Conservation (phyloP, 495 filamentous ascomycete genomes). For the Aspergillus egyptiacus region DNA sequence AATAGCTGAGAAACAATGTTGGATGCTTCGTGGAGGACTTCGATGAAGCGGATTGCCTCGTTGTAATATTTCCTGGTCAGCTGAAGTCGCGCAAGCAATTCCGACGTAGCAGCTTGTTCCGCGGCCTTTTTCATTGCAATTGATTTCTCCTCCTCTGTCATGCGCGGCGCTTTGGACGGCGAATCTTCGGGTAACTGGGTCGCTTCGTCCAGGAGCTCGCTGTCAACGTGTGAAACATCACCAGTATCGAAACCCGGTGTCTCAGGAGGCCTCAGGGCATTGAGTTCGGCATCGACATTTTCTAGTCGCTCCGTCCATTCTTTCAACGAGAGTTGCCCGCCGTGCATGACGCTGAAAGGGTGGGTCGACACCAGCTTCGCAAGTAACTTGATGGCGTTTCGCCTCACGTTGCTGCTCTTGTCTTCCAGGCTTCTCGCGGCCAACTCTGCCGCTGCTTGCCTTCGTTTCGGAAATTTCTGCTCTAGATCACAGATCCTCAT, state of each 20-base stretch:
- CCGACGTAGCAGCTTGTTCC: constrained; percentile 67
- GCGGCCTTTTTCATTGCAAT: constrained; percentile 57
- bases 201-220: constrained; percentile 77
- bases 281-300: constrained; percentile 72
- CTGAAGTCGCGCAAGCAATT: constrained; percentile 77
- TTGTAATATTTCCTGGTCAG: constrained; percentile 83
- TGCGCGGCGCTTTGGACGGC: constrained; percentile 53
- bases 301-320: constrained; percentile 81
- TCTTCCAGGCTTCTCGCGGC: constrained; percentile 87
- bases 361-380: constrained; percentile 84
- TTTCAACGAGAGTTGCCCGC: constrained; percentile 72
- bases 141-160: constrained; percentile 54
- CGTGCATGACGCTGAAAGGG: constrained; percentile 88
- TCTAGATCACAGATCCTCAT: constrained; percentile 86
- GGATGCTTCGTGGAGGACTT: constrained; percentile 81
- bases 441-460: constrained; percentile 78
- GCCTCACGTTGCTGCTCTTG: constrained; percentile 94
- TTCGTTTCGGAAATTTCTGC: constrained; percentile 87
- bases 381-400: constrained; percentile 90
- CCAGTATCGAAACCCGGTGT: constrained; percentile 65
- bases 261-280: constrained; percentile 70
- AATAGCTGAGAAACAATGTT: constrained; percentile 75
- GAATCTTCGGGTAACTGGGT: constrained; percentile 69
- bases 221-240: constrained; percentile 59
- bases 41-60: constrained; percentile 90